Percentiles rank a stretch among this genome's conserved stretches.
Evolutionary conservation across 352 stramenopile species (phyloP).

Genomic region (Elongisporangium prolatum): DNA sequence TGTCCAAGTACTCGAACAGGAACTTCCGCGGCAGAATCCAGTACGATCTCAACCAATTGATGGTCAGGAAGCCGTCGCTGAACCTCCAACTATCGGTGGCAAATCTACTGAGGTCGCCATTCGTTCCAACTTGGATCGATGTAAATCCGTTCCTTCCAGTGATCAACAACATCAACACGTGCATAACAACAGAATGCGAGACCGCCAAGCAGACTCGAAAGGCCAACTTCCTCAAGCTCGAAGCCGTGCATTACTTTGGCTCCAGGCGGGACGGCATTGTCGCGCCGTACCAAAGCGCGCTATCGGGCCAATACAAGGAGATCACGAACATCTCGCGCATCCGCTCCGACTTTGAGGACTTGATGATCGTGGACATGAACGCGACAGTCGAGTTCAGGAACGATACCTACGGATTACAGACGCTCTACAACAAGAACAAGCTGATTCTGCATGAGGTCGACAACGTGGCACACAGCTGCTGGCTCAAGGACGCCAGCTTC

Average conservation of each 20-base stretch:
- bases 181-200: constrained; percentile 11
- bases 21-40: background rate
- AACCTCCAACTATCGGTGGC: constrained; percentile 21
- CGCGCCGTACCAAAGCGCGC: constrained; percentile 30
- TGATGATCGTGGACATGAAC: constrained; percentile 26
- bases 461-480: constrained; percentile 28
- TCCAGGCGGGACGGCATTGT: constrained; percentile 26
- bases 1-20: background rate
- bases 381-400: constrained; percentile 26
- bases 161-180: constrained; percentile 29
- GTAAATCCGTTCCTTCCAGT: constrained; percentile 29
- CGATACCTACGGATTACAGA: constrained; percentile 32
- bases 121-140: constrained; percentile 15
- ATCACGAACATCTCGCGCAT: constrained; percentile 13
- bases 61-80: background rate
- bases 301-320: constrained; percentile 25
- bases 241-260: constrained; percentile 31
- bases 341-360: constrained; percentile 15
- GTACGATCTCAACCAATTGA: background rate
- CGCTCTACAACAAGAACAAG: constrained; percentile 21
- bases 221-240: constrained; percentile 32
- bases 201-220: constrained; percentile 26
- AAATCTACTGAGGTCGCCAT: constrained; percentile 29
- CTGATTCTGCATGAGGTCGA: constrained; percentile 20
- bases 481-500: constrained; percentile 14